phyloP scores from a whole-genome alignment of 352 stramenopile species.

The Halophytophthora batemanensis region DNA sequence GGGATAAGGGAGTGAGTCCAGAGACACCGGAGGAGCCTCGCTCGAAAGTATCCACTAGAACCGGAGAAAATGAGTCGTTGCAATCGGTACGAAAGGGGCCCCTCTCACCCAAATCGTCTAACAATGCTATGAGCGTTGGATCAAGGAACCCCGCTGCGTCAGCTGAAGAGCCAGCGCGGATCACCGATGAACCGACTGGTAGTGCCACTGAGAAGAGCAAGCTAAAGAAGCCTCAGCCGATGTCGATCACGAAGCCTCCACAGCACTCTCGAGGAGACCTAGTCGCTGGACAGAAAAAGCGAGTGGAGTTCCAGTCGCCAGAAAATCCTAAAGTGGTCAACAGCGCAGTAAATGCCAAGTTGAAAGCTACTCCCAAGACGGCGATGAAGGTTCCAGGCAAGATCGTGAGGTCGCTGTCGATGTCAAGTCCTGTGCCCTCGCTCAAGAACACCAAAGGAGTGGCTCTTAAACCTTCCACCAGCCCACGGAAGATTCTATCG shows the following conservation, averaged over 20 bases:
- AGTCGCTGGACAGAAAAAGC: neutral
- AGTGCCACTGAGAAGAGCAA: constrained; percentile 6
- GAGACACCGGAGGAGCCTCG: constrained; percentile 23
- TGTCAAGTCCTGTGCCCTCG: constrained; percentile 13
- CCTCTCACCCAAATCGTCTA: constrained; percentile 1
- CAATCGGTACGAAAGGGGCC: neutral
- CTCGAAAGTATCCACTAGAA: constrained; percentile 11
- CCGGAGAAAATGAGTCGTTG: neutral
- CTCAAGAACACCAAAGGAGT: constrained; percentile 23
- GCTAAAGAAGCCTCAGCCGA: constrained; percentile 9
- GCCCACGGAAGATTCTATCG: constrained; percentile 31
- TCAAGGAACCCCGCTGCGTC: neutral
- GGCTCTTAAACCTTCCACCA: constrained; percentile 14
- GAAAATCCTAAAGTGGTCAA: constrained; percentile 3
- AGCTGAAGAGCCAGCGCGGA: constrained; percentile 1
- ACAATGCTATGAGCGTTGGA: constrained; percentile 4
- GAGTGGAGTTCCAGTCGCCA: neutral
- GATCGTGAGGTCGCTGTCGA: constrained; percentile 33
- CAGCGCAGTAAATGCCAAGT: constrained; percentile 14
- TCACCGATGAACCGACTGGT: neutral
- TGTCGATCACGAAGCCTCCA: constrained; percentile 7
- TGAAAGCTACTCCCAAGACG: constrained; percentile 25
- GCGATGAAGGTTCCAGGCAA: constrained; percentile 40
- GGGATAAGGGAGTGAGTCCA: constrained; percentile 15
- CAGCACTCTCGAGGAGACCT: constrained; percentile 1